Percentiles rank a stretch among this genome's conserved stretches.
These are phyloP conservation scores for Exophiala mesophila DNA, from an alignment of 2,329 filamentous ascomycete genomes.

Conservation along the genomic window DNA sequence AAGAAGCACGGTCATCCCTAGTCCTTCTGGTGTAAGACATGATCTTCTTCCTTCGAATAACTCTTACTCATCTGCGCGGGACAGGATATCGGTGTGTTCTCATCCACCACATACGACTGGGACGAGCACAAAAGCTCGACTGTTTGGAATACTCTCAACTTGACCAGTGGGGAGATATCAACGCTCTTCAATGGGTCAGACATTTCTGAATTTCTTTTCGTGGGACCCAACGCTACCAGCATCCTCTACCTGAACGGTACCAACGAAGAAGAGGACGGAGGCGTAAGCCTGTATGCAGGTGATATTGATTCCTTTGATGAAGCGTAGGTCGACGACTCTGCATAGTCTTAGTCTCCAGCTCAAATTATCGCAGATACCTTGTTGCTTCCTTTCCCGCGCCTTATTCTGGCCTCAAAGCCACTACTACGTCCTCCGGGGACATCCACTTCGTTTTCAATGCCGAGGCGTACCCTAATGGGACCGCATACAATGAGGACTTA, in stretches of 20 bases:
- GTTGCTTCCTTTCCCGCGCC: constrained; percentile 35
- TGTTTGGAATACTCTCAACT: constrained; percentile 65
- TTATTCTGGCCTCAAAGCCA: constrained; percentile 37
- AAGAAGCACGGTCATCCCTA: constrained; percentile 34
- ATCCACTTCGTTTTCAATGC: constrained; percentile 53
- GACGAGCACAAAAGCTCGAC: constrained; percentile 61
- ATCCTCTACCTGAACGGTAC: constrained; percentile 53
- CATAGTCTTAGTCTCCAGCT: neutral
- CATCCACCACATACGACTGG: constrained; percentile 75
- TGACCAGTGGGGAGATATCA: constrained; percentile 60
- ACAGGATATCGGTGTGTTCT: constrained; percentile 43
- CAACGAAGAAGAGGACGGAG: constrained; percentile 37
- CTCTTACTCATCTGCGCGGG: constrained; percentile 2
- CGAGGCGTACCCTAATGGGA: constrained; percentile 62
- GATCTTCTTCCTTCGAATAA: neutral
- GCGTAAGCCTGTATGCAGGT: constrained; percentile 37
- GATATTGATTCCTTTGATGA: constrained; percentile 31
- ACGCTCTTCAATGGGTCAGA: constrained; percentile 60
- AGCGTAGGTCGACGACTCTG: constrained; percentile 27
- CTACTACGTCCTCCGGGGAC: constrained; percentile 36
- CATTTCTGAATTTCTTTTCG: constrained; percentile 70
- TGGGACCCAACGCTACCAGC: constrained; percentile 58
- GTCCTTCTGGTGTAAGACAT: constrained; percentile 36
- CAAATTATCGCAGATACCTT: constrained; percentile 31
- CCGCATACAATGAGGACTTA: constrained; percentile 61